Conservation (phyloP, 202 grass and related monocot species). For the Eragrostis tef region DNA sequence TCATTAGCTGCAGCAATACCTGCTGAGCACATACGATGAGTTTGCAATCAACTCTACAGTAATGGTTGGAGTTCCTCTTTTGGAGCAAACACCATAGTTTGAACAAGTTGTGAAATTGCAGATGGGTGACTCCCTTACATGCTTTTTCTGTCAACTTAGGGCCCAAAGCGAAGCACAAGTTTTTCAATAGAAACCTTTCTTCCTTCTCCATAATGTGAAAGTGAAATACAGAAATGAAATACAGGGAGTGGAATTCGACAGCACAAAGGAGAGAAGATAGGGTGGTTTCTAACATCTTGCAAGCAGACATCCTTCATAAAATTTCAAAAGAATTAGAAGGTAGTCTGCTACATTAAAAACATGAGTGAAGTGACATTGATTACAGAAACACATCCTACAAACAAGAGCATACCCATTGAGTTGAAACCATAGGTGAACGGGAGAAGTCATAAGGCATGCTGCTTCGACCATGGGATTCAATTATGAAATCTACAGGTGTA, state of each 20-base stretch:
- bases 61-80: constrained; percentile 59
- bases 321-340: constrained; percentile 42
- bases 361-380: constrained; percentile 32
- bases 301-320: constrained; percentile 68
- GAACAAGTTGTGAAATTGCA: constrained; percentile 76
- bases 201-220: constrained; percentile 71
- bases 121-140: constrained; percentile 65
- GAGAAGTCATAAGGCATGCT: constrained; percentile 47
- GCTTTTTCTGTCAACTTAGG: constrained; percentile 74
- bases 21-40: constrained; percentile 43
- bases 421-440: constrained; percentile 73
- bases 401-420: constrained; percentile 90
- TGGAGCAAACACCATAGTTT: constrained; percentile 74
- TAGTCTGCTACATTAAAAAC: constrained; percentile 24
- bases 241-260: constrained; percentile 77
- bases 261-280: constrained; percentile 86
- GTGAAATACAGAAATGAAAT: constrained; percentile 55
- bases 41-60: constrained; percentile 65
- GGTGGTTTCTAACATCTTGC: constrained; percentile 84
- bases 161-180: constrained; percentile 81
- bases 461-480: constrained; percentile 70
- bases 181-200: constrained; percentile 78
- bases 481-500: constrained; percentile 64
- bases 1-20: constrained; percentile 38
- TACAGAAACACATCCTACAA: constrained; percentile 61